Base-by-base conservation (phyloP, 768 basidiomycete genomes). In the Russula olivacea region DNA sequence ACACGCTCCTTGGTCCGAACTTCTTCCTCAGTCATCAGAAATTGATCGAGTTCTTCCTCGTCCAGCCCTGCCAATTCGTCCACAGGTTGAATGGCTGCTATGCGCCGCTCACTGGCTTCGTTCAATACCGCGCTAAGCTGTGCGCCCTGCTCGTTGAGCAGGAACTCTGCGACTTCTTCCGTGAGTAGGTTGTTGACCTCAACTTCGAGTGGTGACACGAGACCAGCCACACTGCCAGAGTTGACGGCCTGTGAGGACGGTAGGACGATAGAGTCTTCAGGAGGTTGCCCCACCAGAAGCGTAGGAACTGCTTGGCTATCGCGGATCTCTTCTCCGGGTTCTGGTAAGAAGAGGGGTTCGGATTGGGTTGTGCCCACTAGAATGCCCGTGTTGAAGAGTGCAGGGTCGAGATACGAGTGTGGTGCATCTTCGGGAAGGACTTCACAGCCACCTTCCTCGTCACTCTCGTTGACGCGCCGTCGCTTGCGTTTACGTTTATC, bases 1-100 rank as follows among this genome's bases (percentile, higher is more conserved):
- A 97, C 84, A 12, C 91, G 85, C 72, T 93, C 91, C 73, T 91
- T 98, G 70, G 92, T 79, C 71, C 79, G 84, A 4, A 91, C 87
- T 73, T 96, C 93, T 25, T 88, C 88, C 40, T 88, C 87, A 9
- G 80, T 83, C 25, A 94, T 74, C 59, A 92, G 76, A 71, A 97
- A 89, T 28, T 77, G 78, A 72, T 96, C 88, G 48, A 97, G 79
- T 71, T 98, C 94, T 6, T 87, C 91, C 69, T 98, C 94, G 73
- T 97, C 88, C n/a, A 98, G 78, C 17, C 88, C 91, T 23, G 78
- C 71, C 51, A 93, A 75, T 66, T 89, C 87, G 67, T 91, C 81
- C 49, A 72, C 72, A 3, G 70, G 74, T 28, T 76, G 70, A 21
- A 80, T 76, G 47, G 82, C 78, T 25, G 83, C 80, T 23, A 81